Conservation (phyloP, 805 yeast species). For the Saccharomycopsis selenospora region DNA sequence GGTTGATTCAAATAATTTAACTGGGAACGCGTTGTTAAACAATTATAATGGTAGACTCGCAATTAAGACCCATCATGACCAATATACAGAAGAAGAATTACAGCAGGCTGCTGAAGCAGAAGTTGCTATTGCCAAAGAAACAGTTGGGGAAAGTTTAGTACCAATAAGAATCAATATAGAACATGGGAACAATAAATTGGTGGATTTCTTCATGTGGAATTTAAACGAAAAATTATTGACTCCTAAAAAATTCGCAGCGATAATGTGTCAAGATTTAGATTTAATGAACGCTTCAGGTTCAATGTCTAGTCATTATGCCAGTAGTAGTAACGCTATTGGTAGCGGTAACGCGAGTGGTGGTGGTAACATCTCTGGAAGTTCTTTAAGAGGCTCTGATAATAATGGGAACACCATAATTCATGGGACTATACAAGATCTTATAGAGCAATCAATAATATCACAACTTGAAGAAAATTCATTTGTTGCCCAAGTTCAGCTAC, state of each 20-base stretch:
- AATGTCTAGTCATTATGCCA: neutral
- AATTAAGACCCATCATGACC: slow-evolving; percentile 31
- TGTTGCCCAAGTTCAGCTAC: slow-evolving; percentile 57
- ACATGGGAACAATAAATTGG: slow-evolving; percentile 44
- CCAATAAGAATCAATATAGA: slow-evolving; percentile 63
- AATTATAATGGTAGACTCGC: slow-evolving; percentile 36
- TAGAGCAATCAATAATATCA: slow-evolving; percentile 64
- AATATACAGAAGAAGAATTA: slow-evolving; percentile 31
- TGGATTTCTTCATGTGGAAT: slow-evolving; percentile 73
- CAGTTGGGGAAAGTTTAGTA: slow-evolving; percentile 39
- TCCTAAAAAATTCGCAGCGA: slow-evolving; percentile 67
- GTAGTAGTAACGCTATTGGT: neutral
- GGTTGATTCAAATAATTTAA: slow-evolving; percentile 23
- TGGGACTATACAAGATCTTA: slow-evolving; percentile 46
- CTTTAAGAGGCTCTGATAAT: neutral
- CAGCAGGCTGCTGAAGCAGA: no score
- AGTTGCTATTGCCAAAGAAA: neutral
- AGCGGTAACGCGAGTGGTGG: neutral
- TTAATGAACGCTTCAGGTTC: slow-evolving; percentile 45
- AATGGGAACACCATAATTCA: neutral
- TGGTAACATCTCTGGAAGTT: neutral
- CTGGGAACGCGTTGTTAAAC: slow-evolving; percentile 23
- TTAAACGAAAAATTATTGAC: slow-evolving; percentile 54
- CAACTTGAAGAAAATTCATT: slow-evolving; percentile 73
- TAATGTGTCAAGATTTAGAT: slow-evolving; percentile 78